phyloP scores from a whole-genome alignment of 2,329 filamentous ascomycete species.

The Hymenoscyphus fraxineus region DNA sequence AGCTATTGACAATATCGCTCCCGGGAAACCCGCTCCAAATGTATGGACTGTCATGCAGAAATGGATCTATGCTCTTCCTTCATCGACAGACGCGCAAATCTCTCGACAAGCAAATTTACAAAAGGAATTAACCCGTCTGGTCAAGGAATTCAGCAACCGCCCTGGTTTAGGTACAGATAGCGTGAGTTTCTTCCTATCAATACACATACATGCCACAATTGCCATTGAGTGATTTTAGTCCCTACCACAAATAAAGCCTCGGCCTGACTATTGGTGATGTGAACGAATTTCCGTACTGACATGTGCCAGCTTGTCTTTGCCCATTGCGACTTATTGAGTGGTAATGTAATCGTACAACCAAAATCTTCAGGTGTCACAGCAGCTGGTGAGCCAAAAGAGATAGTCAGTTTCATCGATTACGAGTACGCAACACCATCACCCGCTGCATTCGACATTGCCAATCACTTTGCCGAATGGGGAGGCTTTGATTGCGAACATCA shows the following conservation, averaged over 20 bases:
- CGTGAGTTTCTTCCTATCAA: constrained; percentile 46
- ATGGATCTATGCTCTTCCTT: constrained; percentile 86
- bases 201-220: constrained; percentile 3
- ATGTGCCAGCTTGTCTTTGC: constrained; percentile 73
- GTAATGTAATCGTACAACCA: constrained; percentile 86
- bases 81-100: constrained; percentile 64
- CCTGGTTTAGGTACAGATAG: constrained; percentile 72
- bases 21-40: constrained; percentile 73
- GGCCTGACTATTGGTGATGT: constrained; percentile 4
- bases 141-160: constrained; percentile 68
- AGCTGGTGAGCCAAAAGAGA: constrained; percentile 43
- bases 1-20: constrained; percentile 50
- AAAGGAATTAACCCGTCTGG: constrained; percentile 67
- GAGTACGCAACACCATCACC: constrained; percentile 95
- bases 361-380: constrained; percentile 30
- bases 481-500: constrained; percentile 92
- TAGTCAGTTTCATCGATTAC: constrained; percentile 91
- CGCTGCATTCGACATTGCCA: constrained; percentile 92
- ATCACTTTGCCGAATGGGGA: constrained; percentile 98
- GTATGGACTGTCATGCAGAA: constrained; percentile 95
- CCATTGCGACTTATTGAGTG: constrained; percentile 93
- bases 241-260: neutral
- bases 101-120: constrained; percentile 66
- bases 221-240: neutral
- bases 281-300: constrained; percentile 20